Evolutionary conservation across 2,329 filamentous ascomycete species (phyloP).

Genomic region (Neonectria magnoliae): DNA sequence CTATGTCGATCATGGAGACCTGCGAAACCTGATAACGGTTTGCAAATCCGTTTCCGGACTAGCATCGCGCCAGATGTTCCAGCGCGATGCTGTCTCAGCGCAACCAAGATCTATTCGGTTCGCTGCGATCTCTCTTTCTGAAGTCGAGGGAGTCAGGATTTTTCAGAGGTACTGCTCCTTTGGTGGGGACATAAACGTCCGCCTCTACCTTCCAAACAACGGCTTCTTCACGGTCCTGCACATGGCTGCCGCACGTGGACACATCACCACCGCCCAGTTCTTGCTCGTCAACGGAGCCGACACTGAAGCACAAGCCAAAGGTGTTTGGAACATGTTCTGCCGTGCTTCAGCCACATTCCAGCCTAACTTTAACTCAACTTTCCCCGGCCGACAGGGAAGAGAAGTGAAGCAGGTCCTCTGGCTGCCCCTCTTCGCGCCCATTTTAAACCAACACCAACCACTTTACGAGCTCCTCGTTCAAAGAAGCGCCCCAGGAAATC

Average conservation of each 20-base stretch:
- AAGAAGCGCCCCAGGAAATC: not conserved
- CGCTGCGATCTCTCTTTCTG: not conserved
- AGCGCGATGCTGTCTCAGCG: not conserved
- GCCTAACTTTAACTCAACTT: too few relatives aligned
- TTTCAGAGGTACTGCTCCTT: not conserved
- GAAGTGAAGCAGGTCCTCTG: rapidly evolving
- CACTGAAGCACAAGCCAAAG: not conserved
- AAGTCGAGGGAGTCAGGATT: not conserved
- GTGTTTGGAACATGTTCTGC: not conserved
- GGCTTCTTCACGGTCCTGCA: not conserved
- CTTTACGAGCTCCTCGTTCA: not conserved
- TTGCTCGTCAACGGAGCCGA: not conserved
- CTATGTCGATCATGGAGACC: not conserved
- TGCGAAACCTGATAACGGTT: not conserved
- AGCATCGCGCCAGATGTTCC: not conserved
- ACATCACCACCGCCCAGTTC: not conserved
- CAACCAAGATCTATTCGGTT: not conserved
- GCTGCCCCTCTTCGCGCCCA: not conserved
- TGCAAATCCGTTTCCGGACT: not conserved
- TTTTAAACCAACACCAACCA: too few relatives aligned
- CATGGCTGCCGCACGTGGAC: not conserved
- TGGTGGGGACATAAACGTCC: not conserved
- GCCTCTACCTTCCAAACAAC: not conserved
- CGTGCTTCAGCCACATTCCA: not conserved
- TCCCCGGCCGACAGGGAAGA: not conserved